A percentile compares a stretch with the other conserved stretches of the same genome.
Conservation (phyloP, 2,329 filamentous ascomycete species). For the Neonectria punicea region DNA sequence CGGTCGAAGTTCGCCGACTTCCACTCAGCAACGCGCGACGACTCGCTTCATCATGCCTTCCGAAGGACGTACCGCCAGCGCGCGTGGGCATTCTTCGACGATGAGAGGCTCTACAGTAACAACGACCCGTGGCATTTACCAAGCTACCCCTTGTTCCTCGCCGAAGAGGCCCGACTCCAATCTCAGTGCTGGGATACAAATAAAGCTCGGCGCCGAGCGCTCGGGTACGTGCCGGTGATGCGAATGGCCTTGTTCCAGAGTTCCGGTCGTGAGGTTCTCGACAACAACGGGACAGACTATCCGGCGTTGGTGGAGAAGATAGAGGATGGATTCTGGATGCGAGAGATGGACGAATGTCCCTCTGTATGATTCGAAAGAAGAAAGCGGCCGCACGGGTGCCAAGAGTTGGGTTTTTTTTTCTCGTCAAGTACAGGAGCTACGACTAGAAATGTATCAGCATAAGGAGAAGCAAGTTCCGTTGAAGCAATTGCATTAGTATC, state of each 20-base stretch:
- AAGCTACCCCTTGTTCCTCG: neutral
- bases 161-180: neutral
- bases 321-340: neutral
- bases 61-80: constrained; percentile 20
- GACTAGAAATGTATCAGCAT: neutral
- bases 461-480: neutral
- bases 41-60: neutral
- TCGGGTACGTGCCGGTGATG: neutral
- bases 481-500: neutral
- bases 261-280: neutral
- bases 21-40: neutral
- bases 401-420: neutral
- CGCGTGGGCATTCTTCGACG: constrained; percentile 22
- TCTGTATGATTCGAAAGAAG: neutral
- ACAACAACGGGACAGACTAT: neutral
- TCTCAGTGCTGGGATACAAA: no score
- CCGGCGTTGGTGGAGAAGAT: neutral
- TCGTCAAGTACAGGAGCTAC: neutral
- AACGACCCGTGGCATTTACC: neutral
- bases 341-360: neutral
- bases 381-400: neutral
- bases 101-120: neutral
- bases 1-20: neutral
- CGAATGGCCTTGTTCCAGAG: neutral
- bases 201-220: neutral